Conservation (phyloP, 768 basidiomycete species). For the Dacryopinax spathularia region DNA sequence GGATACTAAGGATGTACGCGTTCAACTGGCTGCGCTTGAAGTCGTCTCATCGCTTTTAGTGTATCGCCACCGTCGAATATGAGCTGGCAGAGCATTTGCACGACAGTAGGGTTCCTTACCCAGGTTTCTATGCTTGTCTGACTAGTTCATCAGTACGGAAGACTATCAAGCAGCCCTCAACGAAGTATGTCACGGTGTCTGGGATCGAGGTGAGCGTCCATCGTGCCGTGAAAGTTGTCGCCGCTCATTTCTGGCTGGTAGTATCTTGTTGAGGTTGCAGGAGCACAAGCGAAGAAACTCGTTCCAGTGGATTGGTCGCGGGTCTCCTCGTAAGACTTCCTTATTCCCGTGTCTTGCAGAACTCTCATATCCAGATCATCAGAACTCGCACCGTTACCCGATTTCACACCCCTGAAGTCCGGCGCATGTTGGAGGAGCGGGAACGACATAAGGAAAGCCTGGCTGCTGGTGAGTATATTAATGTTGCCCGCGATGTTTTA, state of each 20-base stretch:
- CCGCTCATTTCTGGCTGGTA: neutral
- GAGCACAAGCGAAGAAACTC: constrained; percentile 44
- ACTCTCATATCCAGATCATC: constrained; percentile 4
- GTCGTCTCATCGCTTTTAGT: constrained; percentile 29
- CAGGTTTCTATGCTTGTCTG: neutral
- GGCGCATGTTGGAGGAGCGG: constrained; percentile 48
- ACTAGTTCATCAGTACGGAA: constrained; percentile 46
- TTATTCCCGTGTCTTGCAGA: neutral
- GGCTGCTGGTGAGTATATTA: constrained; percentile 30
- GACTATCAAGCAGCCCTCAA: constrained; percentile 51
- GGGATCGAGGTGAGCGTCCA: constrained; percentile 49
- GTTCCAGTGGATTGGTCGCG: constrained; percentile 45
- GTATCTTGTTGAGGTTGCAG: neutral
- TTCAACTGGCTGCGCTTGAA: neutral
- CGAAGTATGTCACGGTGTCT: constrained; percentile 51
- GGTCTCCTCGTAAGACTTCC: constrained; percentile 33
- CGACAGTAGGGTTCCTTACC: constrained; percentile 30
- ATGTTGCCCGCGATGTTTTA: neutral
- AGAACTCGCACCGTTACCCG: constrained; percentile 62
- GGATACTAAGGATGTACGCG: constrained; percentile 45
- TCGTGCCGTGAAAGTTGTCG: neutral
- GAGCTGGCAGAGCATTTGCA: constrained; percentile 65
- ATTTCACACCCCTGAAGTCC: constrained; percentile 60
- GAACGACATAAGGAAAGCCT: constrained; percentile 63
- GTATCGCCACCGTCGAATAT: constrained; percentile 48